These are phyloP conservation scores for Monosporascus cannonballus DNA, from an alignment of 2,329 filamentous ascomycete genomes.

Conservation along the genomic window DNA sequence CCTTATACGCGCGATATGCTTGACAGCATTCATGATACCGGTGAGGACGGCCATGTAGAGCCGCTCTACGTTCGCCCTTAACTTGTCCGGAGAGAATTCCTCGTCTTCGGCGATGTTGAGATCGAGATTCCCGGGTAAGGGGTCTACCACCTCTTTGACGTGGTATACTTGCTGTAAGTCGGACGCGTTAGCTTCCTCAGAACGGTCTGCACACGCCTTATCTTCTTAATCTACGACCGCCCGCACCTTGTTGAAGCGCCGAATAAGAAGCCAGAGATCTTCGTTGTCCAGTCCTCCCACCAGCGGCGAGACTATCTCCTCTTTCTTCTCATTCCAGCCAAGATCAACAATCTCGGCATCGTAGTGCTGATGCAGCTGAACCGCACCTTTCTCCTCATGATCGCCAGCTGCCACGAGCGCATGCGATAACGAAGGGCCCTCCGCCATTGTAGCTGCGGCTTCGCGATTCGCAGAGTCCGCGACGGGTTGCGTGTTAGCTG, in stretches of 20 bases:
- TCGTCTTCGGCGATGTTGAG: conserved; percentile 77
- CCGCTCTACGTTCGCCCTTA: conserved; percentile 70
- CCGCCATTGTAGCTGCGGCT: conserved; percentile 16
- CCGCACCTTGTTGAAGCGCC: conserved; percentile 66
- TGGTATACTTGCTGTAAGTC: conserved; percentile 45
- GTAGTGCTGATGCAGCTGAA: conserved; percentile 39
- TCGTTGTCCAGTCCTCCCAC: conserved; percentile 66
- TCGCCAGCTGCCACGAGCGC: conserved; percentile 33
- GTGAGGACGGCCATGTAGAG: conserved; percentile 76
- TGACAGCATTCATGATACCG: conserved; percentile 57
- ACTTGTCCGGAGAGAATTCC: conserved; percentile 78
- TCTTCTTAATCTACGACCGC: background rate
- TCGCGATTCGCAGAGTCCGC: conserved; percentile 19
- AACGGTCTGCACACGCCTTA: background rate
- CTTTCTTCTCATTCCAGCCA: conserved; percentile 61
- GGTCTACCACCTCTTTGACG: conserved; percentile 59
- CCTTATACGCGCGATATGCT: conserved; percentile 69
- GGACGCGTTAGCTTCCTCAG: conserved; percentile 15
- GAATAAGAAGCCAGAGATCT: conserved; percentile 64
- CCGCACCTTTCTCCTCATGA: conserved; percentile 37
- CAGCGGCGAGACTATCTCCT: conserved; percentile 51
- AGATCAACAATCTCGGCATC: conserved; percentile 55
- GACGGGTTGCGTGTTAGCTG: conserved; percentile 24
- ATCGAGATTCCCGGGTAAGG: conserved; percentile 64
- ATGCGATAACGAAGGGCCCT: conserved; percentile 34